These are phyloP conservation scores for Davidsoniella virescens DNA, from an alignment of 2,329 filamentous ascomycete species.

Conservation along the genomic window DNA sequence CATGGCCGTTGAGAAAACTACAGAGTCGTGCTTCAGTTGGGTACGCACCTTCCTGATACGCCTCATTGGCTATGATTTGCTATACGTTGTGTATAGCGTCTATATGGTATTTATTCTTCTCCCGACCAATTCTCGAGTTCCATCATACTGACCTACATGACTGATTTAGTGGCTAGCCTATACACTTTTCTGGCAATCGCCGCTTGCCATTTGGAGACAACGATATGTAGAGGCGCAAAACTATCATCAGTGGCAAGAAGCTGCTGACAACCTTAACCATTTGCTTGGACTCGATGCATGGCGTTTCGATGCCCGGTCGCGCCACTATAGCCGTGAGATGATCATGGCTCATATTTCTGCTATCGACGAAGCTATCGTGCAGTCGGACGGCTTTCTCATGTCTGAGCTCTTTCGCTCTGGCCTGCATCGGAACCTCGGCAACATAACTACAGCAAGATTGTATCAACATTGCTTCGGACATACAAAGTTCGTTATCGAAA, in stretches of 20 bases:
- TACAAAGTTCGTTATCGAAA: constrained; percentile 79
- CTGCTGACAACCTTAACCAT: constrained; percentile 70
- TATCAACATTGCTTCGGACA: constrained; percentile 78
- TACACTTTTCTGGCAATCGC: constrained; percentile 9
- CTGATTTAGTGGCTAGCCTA: constrained; percentile 7
- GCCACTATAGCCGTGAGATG: constrained; percentile 72
- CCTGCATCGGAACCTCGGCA: constrained; percentile 65
- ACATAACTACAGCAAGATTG: constrained; percentile 66
- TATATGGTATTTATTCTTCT: neutral
- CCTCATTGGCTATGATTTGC: constrained; percentile 8
- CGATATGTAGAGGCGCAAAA: constrained; percentile 47
- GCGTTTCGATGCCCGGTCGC: constrained; percentile 67
- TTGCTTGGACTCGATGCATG: constrained; percentile 67
- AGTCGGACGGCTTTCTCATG: constrained; percentile 55
- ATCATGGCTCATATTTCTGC: constrained; percentile 62
- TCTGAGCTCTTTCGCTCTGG: constrained; percentile 69
- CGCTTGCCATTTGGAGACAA: constrained; percentile 8
- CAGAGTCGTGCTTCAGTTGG: constrained; percentile 2
- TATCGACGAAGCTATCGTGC: constrained; percentile 51
- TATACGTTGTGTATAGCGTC: constrained; percentile 2
- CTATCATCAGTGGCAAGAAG: constrained; percentile 76
- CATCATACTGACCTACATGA: neutral
- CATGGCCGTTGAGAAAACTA: neutral
- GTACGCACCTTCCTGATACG: neutral
- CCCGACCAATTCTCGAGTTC: neutral